phyloP scores from a whole-genome alignment of 2,329 filamentous ascomycete species.

The Pseudodiploospora longispora region DNA sequence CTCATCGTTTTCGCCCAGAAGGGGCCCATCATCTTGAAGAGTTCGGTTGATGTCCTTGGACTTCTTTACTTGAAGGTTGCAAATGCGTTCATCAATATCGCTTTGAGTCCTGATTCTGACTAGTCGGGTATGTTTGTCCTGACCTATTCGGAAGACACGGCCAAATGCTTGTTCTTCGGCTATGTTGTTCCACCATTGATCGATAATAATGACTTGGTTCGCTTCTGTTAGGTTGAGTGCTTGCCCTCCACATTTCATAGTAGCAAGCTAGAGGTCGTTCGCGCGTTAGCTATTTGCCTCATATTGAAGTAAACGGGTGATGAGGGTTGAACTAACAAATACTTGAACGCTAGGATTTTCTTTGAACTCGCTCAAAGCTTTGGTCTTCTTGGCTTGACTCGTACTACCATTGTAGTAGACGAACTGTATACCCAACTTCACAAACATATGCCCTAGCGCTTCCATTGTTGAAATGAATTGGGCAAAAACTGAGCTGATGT shows the following conservation, averaged over 20 bases:
- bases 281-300: neutral
- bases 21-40: slow-evolving; percentile 3
- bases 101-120: neutral
- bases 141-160: slow-evolving; percentile 58
- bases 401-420: slow-evolving; percentile 1
- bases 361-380: neutral
- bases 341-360: neutral
- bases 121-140: slow-evolving; percentile 23
- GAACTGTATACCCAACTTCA: neutral
- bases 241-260: slow-evolving; percentile 26
- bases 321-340: neutral
- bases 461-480: slow-evolving; percentile 1
- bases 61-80: neutral
- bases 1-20: slow-evolving; percentile 2
- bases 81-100: neutral
- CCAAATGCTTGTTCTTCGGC: slow-evolving; percentile 54
- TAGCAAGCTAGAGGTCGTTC: slow-evolving; percentile 21
- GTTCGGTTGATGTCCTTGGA: slow-evolving; percentile 1
- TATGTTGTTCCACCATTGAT: slow-evolving; percentile 54
- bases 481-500: slow-evolving; percentile 1
- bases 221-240: slow-evolving; percentile 33
- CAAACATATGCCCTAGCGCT: slow-evolving; percentile 1
- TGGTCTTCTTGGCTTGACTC: neutral
- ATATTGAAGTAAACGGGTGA: neutral
- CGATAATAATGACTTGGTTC: slow-evolving; percentile 46